phyloP scores from a whole-genome alignment of 2,329 filamentous ascomycete species.

The Curvularia sp. region DNA sequence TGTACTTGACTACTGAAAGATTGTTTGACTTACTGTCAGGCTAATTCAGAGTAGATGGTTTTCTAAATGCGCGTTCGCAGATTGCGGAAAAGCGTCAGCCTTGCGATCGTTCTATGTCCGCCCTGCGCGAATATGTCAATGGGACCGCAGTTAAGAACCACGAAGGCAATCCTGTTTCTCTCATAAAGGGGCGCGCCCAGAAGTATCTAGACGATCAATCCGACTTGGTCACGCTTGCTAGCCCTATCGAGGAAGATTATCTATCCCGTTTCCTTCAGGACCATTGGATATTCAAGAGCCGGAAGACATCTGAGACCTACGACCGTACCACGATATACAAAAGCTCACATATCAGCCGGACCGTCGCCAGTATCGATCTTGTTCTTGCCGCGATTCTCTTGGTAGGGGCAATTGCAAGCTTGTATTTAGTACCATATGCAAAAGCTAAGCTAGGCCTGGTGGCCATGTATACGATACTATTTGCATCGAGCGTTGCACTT shows the following conservation, averaged over 20 bases:
- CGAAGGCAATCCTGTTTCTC: not conserved
- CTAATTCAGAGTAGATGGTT: not conserved
- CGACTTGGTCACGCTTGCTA: not conserved
- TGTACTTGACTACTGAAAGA: not conserved
- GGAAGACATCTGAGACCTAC: not conserved
- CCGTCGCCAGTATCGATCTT: not conserved
- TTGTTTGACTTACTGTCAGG: not conserved
- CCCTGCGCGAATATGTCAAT: not conserved
- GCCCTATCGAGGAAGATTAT: not conserved
- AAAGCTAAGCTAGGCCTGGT: constrained; percentile 29
- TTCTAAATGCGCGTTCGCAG: not conserved
- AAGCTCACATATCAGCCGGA: not conserved
- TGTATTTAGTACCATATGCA: constrained; percentile 23
- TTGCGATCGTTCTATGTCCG: not conserved
- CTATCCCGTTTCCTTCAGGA: not conserved
- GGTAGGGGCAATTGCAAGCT: constrained; percentile 31
- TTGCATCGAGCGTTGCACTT: constrained; percentile 30
- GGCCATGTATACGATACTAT: constrained; percentile 31
- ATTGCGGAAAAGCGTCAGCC: not conserved
- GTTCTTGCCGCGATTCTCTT: constrained; percentile 28
- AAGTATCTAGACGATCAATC: not conserved
- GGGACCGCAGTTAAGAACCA: not conserved
- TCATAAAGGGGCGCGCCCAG: not conserved
- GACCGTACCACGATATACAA: not conserved
- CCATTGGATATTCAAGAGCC: not conserved